These are phyloP conservation scores for Candida fluviatilis DNA, from an alignment of 805 yeast species.

Conservation along the genomic window DNA sequence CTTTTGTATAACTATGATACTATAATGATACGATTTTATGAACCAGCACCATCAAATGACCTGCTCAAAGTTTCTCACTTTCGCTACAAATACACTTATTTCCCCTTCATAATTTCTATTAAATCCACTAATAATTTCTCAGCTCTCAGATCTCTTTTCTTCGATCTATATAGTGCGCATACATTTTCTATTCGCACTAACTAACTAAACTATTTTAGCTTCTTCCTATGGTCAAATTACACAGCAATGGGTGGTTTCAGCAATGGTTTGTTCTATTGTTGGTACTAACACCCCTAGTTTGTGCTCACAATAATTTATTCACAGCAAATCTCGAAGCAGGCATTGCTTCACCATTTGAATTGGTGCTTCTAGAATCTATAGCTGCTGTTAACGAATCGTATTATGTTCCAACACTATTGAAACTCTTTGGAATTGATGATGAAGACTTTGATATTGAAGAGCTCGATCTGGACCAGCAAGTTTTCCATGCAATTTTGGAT, in stretches of 20 bases:
- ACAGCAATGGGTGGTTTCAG: background rate
- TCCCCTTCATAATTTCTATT: no score
- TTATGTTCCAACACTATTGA: slow-evolving; percentile 28
- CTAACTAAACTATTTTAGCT: no score
- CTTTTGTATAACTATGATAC: no score
- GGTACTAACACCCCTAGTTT: background rate
- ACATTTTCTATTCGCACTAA: no score
- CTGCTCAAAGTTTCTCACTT: no score
- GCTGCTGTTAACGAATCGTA: slow-evolving; percentile 30
- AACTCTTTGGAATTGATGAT: slow-evolving; percentile 12
- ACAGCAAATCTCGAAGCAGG: slow-evolving; percentile 27
- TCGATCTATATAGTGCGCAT: no score
- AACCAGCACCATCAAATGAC: no score
- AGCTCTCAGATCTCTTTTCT: no score
- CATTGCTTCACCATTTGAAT: slow-evolving; percentile 36
- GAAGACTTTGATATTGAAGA: slow-evolving; percentile 10
- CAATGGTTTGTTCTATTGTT: background rate
- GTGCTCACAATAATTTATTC: background rate
- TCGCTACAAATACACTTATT: no score
- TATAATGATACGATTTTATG: no score
- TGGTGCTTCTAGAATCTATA: slow-evolving; percentile 41
- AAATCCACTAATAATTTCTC: no score
- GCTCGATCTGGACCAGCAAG: slow-evolving; percentile 5
- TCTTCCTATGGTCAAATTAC: background rate
- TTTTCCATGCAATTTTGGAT: slow-evolving; percentile 6